Conservation (phyloP, 1,284 basidiomycete species). For the Ganoderma lingzhi region DNA sequence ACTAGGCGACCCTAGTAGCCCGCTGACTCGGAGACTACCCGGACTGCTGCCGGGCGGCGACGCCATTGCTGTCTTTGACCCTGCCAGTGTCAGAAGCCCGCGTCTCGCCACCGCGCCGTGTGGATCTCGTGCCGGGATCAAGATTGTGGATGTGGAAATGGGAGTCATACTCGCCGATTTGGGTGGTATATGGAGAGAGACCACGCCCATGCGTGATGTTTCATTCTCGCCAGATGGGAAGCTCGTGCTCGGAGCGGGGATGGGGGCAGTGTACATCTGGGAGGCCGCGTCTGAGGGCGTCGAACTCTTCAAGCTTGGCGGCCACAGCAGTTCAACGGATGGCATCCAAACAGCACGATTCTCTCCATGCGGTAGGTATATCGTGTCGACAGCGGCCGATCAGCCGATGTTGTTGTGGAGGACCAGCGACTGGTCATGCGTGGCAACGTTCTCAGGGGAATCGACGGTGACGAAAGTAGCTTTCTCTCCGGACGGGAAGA, state of each 20-base stretch:
- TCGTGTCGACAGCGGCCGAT: not conserved
- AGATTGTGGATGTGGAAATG: not conserved
- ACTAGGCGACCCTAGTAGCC: not conserved
- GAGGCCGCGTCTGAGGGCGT: not conserved
- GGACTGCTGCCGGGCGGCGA: too few species aligned
- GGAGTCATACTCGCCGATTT: not conserved
- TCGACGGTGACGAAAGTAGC: not conserved
- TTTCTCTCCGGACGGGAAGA: conserved; percentile 2
- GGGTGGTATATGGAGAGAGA: not conserved
- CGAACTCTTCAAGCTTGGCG: not conserved
- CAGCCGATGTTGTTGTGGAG: not conserved
- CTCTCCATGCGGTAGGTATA: conserved; percentile 4
- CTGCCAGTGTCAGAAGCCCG: not conserved
- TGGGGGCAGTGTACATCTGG: not conserved
- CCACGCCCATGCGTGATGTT: not conserved
- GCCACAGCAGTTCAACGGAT: too few species aligned
- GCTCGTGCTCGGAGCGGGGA: not conserved
- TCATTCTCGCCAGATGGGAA: not conserved
- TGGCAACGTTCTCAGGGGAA: not conserved
- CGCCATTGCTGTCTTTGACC: not conserved
- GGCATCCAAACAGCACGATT: not conserved
- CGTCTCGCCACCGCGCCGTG: not conserved
- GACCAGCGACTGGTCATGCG: not conserved
- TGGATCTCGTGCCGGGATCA: not conserved
- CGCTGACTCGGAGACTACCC: too few species aligned